Evolutionary conservation across 169 alveolate species (phyloP).

Genomic region (Babesia caballi): DNA sequence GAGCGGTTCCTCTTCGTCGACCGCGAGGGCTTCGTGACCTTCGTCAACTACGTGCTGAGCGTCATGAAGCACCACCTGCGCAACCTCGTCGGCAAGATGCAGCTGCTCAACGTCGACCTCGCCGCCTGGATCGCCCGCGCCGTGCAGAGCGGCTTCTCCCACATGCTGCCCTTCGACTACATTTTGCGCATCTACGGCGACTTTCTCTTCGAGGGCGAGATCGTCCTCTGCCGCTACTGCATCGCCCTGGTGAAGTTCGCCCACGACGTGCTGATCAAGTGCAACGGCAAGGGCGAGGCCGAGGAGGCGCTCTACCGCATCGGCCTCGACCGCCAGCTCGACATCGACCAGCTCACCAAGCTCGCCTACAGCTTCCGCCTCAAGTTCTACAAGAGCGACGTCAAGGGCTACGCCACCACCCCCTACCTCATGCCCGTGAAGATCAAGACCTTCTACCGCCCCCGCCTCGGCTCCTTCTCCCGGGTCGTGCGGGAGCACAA

Average conservation of each 20-base stretch:
- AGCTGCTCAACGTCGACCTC: constrained; percentile 68
- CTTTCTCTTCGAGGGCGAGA: constrained; percentile 73
- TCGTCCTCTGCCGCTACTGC: constrained; percentile 69
- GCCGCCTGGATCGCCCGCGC: constrained; percentile 79
- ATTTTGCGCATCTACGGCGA: constrained; percentile 72
- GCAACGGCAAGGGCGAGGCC: constrained; percentile 64
- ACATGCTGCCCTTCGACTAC: constrained; percentile 72
- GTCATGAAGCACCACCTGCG: constrained; percentile 36
- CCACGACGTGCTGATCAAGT: constrained; percentile 57
- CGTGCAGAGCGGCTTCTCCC: constrained; percentile 73
- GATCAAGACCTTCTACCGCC: constrained; percentile 73
- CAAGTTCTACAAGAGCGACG: constrained; percentile 62
- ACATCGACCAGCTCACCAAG: constrained; percentile 69
- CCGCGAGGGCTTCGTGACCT: constrained; percentile 53
- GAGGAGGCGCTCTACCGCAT: constrained; percentile 70
- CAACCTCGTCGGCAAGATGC: constrained; percentile 44
- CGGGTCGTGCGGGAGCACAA: constrained; percentile 54
- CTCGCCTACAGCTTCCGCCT: constrained; percentile 70
- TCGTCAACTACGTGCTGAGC: constrained; percentile 32
- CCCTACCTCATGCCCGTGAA: constrained; percentile 74
- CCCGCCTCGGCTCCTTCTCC: constrained; percentile 64
- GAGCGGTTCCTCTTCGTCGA: constrained; percentile 44
- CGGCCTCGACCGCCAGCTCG: constrained; percentile 61
- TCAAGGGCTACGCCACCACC: constrained; percentile 31
- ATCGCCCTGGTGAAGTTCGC: constrained; percentile 66